Conservation (phyloP, 371 early-diverging fungal genomes). For the Mucor saturninus region DNA sequence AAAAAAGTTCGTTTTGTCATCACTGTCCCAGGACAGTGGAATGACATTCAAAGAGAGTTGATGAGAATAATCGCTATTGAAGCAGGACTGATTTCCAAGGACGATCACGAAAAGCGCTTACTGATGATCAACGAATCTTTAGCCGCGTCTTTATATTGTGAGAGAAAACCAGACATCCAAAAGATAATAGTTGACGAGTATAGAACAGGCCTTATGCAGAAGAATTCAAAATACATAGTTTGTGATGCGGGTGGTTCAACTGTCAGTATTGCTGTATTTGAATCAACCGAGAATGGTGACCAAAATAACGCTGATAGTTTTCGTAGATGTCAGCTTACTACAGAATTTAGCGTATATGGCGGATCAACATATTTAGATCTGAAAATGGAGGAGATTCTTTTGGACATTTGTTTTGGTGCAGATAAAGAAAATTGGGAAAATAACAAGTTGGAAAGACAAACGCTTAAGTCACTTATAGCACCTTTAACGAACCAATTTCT, state of each 20-base stretch:
- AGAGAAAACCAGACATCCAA: slow-evolving; percentile 7
- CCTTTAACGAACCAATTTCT: too few species aligned
- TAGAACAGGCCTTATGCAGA: too few species aligned
- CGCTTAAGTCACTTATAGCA: too few species aligned
- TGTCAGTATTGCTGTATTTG: slow-evolving; percentile 39
- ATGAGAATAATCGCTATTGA: slow-evolving; percentile 47
- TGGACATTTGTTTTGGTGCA: background rate
- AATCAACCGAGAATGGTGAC: background rate
- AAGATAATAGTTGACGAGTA: too few species aligned
- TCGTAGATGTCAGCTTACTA: slow-evolving; percentile 17
- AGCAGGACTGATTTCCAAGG: slow-evolving; percentile 43
- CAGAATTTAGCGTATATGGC: slow-evolving; percentile 17
- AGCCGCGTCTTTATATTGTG: slow-evolving; percentile 52
- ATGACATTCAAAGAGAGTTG: slow-evolving; percentile 43
- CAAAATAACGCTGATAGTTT: slow-evolving; percentile 9
- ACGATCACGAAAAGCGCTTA: slow-evolving; percentile 45
- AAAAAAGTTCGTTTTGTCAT: slow-evolving; percentile 22
- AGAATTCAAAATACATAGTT: slow-evolving; percentile 6
- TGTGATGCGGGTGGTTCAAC: slow-evolving; percentile 40
- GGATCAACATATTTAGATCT: slow-evolving; percentile 25
- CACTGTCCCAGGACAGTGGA: slow-evolving; percentile 54
- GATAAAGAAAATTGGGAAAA: background rate
- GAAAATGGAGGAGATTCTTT: slow-evolving; percentile 10
- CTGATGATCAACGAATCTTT: slow-evolving; percentile 48
- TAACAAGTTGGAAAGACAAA: too few species aligned